phyloP scores from a whole-genome alignment of 345 rosid genomes.

The Salix dunnii region DNA sequence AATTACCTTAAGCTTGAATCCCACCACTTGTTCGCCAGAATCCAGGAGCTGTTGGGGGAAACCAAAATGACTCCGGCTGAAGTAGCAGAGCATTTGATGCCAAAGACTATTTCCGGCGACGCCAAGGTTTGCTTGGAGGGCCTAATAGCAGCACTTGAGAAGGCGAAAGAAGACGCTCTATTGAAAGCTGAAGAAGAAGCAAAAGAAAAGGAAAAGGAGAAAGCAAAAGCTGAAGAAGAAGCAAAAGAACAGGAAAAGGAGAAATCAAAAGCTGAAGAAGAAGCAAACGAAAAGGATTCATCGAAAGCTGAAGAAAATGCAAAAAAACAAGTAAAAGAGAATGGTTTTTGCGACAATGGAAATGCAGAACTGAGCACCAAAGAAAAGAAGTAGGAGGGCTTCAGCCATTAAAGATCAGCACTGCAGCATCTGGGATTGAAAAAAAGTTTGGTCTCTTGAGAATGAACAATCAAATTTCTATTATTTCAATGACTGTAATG shows the following conservation, averaged over 20 bases:
- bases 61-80: constrained; percentile 15
- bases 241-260: not conserved
- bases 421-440: not conserved
- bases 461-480: not conserved
- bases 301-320: too few relatives aligned
- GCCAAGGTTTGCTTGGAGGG: constrained; percentile 2
- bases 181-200: constrained; percentile 10
- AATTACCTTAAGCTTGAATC: not conserved
- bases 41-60: not conserved
- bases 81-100: constrained; percentile 21
- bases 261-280: not conserved
- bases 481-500: not conserved
- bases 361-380: too few relatives aligned
- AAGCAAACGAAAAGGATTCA: not conserved
- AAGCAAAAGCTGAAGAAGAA: not conserved
- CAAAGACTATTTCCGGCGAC: constrained; percentile 4
- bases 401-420: not conserved
- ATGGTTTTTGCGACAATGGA: too few relatives aligned
- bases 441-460: not conserved
- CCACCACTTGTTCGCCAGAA: not conserved
- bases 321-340: too few relatives aligned
- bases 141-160: constrained; percentile 8
- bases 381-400: not conserved
- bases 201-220: not conserved
- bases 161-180: constrained; percentile 1